A percentile compares a stretch with the other conserved stretches of the same genome.
These are phyloP conservation scores for Mimosa bimucronata DNA, from an alignment of 306 rosid genomes.

Conservation along the genomic window DNA sequence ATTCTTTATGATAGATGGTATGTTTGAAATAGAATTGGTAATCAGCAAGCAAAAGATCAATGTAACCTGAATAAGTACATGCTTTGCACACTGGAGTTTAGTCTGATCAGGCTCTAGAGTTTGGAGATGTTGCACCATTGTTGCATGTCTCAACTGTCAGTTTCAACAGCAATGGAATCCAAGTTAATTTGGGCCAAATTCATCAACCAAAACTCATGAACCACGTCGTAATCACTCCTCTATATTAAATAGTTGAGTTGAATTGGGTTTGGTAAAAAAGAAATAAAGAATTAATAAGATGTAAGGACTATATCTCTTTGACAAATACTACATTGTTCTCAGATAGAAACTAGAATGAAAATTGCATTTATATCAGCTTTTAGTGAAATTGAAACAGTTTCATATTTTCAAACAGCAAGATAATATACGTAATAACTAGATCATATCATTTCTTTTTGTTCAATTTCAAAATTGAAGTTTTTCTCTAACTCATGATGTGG, in stretches of 20 bases:
- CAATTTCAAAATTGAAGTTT: too few relatives aligned
- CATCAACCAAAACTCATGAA: background rate
- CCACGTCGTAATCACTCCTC: background rate
- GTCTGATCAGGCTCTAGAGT: background rate
- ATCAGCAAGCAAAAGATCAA: background rate
- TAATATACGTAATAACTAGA: too few relatives aligned
- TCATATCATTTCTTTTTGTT: too few relatives aligned
- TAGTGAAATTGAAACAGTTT: too few relatives aligned
- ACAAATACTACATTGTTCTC: background rate
- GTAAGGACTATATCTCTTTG: background rate
- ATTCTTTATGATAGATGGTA: background rate
- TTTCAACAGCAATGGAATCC: background rate
- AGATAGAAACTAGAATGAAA: background rate
- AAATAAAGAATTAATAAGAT: background rate
- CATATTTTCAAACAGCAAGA: background rate
- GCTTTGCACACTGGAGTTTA: background rate
- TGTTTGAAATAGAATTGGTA: background rate
- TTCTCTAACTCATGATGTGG: background rate
- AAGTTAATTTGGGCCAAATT: background rate
- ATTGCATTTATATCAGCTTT: background rate
- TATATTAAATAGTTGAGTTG: background rate
- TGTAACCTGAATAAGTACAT: background rate
- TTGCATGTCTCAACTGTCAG: background rate
- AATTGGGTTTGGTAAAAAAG: background rate
- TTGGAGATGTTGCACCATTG: background rate